Percentiles rank a stretch among this genome's conserved stretches.
These are phyloP conservation scores for Chaetomiaceae sp. DNA, from an alignment of 2,329 filamentous ascomycete species.

Conservation along the genomic window DNA sequence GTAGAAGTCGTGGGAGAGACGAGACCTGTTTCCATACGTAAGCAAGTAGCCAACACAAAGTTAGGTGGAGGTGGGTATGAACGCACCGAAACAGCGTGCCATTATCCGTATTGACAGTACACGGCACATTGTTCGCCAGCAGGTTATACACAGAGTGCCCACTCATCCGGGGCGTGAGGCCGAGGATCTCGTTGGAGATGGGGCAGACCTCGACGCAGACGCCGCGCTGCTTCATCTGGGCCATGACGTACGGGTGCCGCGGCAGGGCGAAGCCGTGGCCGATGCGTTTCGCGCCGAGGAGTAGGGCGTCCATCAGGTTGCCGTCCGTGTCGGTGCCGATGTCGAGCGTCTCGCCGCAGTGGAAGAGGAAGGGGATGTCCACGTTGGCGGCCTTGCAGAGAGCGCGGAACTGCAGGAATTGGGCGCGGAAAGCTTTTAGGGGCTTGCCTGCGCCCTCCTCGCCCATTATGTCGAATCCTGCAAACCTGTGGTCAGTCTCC, in stretches of 20 bases:
- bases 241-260: slow-evolving; percentile 62
- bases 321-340: slow-evolving; percentile 59
- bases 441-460: slow-evolving; percentile 61
- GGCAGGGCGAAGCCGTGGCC: slow-evolving; percentile 69
- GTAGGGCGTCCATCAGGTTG: slow-evolving; percentile 65
- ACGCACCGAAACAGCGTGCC: slow-evolving; percentile 64
- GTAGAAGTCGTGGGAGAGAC: slow-evolving; percentile 72
- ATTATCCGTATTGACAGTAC: slow-evolving; percentile 71
- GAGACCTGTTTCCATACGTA: slow-evolving; percentile 47
- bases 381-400: slow-evolving; percentile 45
- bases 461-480: slow-evolving; percentile 66
- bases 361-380: slow-evolving; percentile 68
- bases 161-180: slow-evolving; percentile 60
- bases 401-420: slow-evolving; percentile 54
- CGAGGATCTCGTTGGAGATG: slow-evolving; percentile 72
- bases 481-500: background rate
- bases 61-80: background rate
- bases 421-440: slow-evolving; percentile 49
- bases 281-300: slow-evolving; percentile 63
- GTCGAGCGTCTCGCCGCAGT: slow-evolving; percentile 71
- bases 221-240: slow-evolving; percentile 57
- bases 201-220: slow-evolving; percentile 74
- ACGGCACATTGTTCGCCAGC: slow-evolving; percentile 68
- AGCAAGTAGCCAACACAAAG: background rate
- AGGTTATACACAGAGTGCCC: slow-evolving; percentile 65